phyloP scores from a whole-genome alignment of 169 alveolate species.

The Cryptosporidium baileyi region DNA sequence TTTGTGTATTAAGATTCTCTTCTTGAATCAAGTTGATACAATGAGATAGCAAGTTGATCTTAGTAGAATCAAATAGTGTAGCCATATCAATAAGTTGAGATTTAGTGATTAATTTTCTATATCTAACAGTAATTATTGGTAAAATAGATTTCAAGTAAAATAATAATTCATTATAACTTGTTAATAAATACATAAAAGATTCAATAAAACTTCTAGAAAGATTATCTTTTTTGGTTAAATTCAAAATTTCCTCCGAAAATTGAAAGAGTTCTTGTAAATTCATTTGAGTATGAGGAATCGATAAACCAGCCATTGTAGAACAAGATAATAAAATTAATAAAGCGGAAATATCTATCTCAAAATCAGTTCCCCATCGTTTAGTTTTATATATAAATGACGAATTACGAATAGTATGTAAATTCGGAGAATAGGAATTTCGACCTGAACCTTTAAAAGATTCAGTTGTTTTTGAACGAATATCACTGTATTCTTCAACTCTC shows the following conservation, averaged over 20 bases:
- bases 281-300: conserved; percentile 41
- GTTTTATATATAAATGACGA: conserved; percentile 47
- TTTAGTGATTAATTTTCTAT: not conserved
- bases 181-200: conserved; percentile 37
- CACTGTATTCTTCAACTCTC: conserved; percentile 1
- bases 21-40: not conserved
- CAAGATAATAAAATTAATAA: conserved; percentile 16
- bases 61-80: conserved; percentile 6
- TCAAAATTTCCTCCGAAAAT: not conserved
- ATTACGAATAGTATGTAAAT: not conserved
- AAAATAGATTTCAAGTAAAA: conserved; percentile 21
- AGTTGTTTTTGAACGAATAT: not conserved
- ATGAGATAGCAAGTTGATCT: not conserved
- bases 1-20: too few species aligned
- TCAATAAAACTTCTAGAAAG: conserved; percentile 47
- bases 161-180: conserved; percentile 26
- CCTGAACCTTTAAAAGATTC: not conserved
- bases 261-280: not conserved
- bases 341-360: conserved; percentile 21
- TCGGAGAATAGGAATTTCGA: not conserved
- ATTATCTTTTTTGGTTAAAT: conserved; percentile 5
- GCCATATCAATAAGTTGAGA: not conserved
- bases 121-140: conserved; percentile 35
- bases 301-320: conserved; percentile 23
- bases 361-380: conserved; percentile 47